phyloP scores from a whole-genome alignment of 1,284 basidiomycete species.

The Sanghuangporus weigelae region DNA sequence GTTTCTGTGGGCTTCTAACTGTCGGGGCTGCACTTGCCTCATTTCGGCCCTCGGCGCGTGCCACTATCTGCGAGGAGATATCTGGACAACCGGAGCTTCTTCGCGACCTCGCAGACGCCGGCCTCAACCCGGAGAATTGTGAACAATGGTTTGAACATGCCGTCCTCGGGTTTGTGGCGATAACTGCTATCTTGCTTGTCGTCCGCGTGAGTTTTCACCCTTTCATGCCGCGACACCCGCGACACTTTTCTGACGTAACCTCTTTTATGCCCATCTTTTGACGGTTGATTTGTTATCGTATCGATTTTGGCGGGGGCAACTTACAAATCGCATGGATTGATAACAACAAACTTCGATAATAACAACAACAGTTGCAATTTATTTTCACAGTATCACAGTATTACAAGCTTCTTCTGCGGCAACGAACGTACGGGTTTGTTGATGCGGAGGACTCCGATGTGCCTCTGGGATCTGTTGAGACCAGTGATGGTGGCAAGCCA shows the following conservation, averaged over 20 bases:
- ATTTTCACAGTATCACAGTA: conserved; percentile 62
- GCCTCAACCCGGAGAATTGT: conserved; percentile 70
- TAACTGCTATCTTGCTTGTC: conserved; percentile 57
- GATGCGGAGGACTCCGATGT: conserved; percentile 15
- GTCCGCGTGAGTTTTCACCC: conserved; percentile 46
- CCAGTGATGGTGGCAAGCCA: conserved; percentile 28
- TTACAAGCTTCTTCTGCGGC: conserved; percentile 46
- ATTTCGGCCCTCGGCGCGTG: conserved; percentile 47
- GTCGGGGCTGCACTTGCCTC: conserved; percentile 51
- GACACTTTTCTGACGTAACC: conserved; percentile 3
- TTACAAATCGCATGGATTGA: not conserved
- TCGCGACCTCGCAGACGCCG: conserved; percentile 63
- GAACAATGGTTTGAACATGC: conserved; percentile 71
- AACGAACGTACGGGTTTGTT: conserved; percentile 29
- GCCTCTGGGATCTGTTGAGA: conserved; percentile 11
- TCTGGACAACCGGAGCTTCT: conserved; percentile 68
- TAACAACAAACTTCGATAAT: too few relatives aligned
- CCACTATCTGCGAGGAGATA: conserved; percentile 64
- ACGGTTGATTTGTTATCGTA: not conserved
- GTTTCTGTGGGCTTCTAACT: conserved; percentile 55
- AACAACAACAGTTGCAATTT: conserved; percentile 53
- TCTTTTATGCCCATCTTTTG: not conserved
- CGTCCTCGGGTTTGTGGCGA: conserved; percentile 47
- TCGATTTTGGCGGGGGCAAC: not conserved
- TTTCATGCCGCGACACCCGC: conserved; percentile 5